These are phyloP conservation scores for Plasmodium vivax DNA, from an alignment of 169 alveolate genomes.

Conservation along the genomic window DNA sequence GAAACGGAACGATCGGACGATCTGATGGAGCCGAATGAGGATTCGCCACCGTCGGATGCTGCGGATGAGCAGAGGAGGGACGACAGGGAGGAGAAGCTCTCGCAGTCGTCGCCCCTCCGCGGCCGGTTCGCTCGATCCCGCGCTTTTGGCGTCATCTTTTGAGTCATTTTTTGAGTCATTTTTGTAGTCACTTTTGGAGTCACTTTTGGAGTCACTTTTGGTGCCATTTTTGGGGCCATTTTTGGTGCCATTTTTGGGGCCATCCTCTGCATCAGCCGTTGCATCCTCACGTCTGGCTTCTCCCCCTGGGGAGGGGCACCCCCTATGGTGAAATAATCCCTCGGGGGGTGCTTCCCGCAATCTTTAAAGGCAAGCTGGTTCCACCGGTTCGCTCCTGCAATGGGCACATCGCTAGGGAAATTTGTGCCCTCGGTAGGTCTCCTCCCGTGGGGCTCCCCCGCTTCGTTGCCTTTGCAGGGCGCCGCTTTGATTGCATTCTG, in stretches of 20 bases:
- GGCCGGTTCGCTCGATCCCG: not conserved
- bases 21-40: not conserved
- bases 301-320: not conserved
- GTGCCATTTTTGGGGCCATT: not conserved
- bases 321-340: not conserved
- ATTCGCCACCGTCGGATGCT: not conserved
- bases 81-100: not conserved
- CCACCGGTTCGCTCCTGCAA: not conserved
- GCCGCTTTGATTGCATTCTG: not conserved
- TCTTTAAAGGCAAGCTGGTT: not conserved
- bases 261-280: not conserved
- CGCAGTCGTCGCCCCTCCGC: not conserved
- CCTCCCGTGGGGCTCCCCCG: not conserved
- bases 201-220: not conserved
- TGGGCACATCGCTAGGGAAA: not conserved
- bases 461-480: not conserved
- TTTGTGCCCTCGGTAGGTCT: not conserved
- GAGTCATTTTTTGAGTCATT: too few relatives aligned
- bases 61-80: slow-evolving; percentile 2
- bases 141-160: not conserved
- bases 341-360: not conserved
- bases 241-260: not conserved
- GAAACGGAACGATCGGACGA: slow-evolving; percentile 11
- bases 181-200: not conserved
- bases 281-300: not conserved